Percentiles rank a stretch among this genome's conserved stretches.
Conservation (phyloP, 192 early-diverging fungal species). For the Umbelopsis ramanniana region DNA sequence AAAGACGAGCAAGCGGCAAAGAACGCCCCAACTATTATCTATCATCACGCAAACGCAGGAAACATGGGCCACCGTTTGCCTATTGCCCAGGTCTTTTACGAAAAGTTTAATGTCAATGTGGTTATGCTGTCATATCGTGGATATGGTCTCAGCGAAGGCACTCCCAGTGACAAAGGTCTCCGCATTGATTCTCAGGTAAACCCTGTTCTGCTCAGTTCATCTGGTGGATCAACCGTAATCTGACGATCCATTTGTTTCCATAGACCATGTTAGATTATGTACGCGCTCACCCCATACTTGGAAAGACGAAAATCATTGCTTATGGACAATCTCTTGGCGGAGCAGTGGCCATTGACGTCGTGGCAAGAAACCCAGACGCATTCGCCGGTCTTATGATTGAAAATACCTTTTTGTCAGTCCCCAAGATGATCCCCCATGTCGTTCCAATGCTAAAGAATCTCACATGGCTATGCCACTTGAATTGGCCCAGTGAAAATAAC, state of each 20-base stretch:
- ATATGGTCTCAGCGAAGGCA: constrained; percentile 88
- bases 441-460: constrained; percentile 72
- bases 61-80: constrained; percentile 88
- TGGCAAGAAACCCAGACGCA: constrained; percentile 70
- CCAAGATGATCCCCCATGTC: constrained; percentile 84
- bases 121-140: constrained; percentile 95
- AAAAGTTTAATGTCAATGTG: constrained; percentile 74
- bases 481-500: constrained; percentile 80
- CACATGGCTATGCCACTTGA: constrained; percentile 81
- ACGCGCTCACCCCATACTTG: constrained; percentile 68
- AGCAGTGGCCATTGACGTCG: constrained; percentile 88
- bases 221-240: background rate
- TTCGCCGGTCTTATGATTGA: constrained; percentile 87
- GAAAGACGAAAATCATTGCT: constrained; percentile 79
- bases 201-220: background rate
- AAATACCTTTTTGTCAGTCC: constrained; percentile 92
- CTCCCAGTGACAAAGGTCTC: constrained; percentile 82
- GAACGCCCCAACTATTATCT: constrained; percentile 76
- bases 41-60: constrained; percentile 71
- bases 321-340: constrained; percentile 97
- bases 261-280: constrained; percentile 86
- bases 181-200: constrained; percentile 80
- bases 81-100: constrained; percentile 76
- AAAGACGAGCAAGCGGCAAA: constrained; percentile 57
- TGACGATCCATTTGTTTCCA: background rate